These are phyloP conservation scores for Sungouiella thailandica DNA, from an alignment of 805 yeast species.

Conservation along the genomic window DNA sequence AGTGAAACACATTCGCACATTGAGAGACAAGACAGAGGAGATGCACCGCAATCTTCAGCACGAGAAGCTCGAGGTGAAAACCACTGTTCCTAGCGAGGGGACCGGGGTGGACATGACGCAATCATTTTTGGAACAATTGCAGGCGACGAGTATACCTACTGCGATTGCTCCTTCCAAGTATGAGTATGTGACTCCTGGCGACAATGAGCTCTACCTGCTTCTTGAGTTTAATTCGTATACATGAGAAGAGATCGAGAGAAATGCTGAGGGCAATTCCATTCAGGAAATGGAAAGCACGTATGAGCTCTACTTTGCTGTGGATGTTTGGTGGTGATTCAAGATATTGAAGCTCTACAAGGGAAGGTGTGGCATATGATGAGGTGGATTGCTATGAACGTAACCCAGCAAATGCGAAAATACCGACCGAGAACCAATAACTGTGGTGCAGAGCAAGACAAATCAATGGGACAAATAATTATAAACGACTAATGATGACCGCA, in stretches of 20 bases:
- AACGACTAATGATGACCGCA: too few relatives aligned
- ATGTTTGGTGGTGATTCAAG: too few relatives aligned
- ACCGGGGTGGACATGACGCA: slow-evolving; percentile 19
- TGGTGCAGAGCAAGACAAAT: too few relatives aligned
- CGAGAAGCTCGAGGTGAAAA: slow-evolving; percentile 13
- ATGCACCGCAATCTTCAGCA: slow-evolving; percentile 25
- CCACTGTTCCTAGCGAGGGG: neutral
- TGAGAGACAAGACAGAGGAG: slow-evolving; percentile 25
- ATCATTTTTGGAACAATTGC: slow-evolving; percentile 30
- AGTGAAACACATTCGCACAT: slow-evolving; percentile 44
- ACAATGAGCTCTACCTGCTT: slow-evolving; percentile 18
- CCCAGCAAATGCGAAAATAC: too few relatives aligned
- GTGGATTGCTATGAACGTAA: too few relatives aligned
- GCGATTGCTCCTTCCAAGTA: slow-evolving; percentile 7
- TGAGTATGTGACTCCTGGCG: slow-evolving; percentile 18
- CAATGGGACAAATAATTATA: too few relatives aligned
- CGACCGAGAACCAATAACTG: too few relatives aligned
- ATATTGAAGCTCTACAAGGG: too few relatives aligned
- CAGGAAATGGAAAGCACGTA: neutral
- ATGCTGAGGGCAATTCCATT: too few relatives aligned
- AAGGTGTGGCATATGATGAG: too few relatives aligned
- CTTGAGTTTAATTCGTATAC: slow-evolving; percentile 32
- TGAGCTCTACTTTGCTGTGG: too few relatives aligned
- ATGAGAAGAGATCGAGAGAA: too few relatives aligned
- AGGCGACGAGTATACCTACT: slow-evolving; percentile 2